These are phyloP conservation scores for Capsicum rhomboideum DNA, from an alignment of 257 asterid species.

Conservation along the genomic window DNA sequence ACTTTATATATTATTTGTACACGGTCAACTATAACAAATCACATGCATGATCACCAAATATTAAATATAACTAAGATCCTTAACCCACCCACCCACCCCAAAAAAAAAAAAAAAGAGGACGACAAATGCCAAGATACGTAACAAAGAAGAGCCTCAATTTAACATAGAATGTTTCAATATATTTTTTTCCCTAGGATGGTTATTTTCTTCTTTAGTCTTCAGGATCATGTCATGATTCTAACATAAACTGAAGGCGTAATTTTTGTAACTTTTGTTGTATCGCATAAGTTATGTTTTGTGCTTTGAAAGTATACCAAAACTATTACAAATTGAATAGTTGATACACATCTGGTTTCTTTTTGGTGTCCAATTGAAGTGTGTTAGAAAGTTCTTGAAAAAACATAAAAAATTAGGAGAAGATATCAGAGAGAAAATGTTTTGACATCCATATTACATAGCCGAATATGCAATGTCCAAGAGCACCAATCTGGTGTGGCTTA, in stretches of 20 bases:
- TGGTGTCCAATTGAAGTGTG: neutral
- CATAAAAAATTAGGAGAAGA: neutral
- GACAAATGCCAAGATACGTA: neutral
- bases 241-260: neutral
- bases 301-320: neutral
- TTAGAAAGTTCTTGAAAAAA: neutral
- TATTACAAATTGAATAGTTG: neutral
- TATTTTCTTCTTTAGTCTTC: neutral
- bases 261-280: neutral
- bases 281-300: neutral
- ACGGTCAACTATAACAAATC: neutral
- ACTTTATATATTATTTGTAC: neutral
- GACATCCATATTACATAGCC: neutral
- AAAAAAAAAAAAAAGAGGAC: neutral
- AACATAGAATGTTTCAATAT: neutral
- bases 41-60: neutral
- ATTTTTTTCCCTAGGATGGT: neutral
- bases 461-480: neutral
- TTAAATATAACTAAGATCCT: neutral
- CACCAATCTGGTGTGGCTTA: neutral
- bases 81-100: no score
- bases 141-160: neutral
- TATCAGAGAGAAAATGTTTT: neutral
- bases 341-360: neutral
- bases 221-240: neutral